A percentile compares a stretch with the other conserved stretches of the same genome.
Conservation (phyloP, 2,329 filamentous ascomycete species). For the Aspergillus tamarii region DNA sequence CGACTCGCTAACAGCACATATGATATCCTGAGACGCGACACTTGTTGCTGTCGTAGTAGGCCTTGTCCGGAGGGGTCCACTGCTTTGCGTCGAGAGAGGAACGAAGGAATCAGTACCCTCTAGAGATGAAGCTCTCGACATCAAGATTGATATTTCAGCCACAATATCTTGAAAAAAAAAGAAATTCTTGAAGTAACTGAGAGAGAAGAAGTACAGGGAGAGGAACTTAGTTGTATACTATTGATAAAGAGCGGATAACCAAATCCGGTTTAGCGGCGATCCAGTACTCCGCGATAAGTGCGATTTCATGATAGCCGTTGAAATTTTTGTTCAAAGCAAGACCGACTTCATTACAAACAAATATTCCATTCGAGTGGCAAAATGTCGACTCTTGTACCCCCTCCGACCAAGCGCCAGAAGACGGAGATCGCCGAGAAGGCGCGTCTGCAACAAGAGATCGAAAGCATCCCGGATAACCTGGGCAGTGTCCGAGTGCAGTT, state of each 20-base stretch:
- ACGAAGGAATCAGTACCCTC: slow-evolving; percentile 21
- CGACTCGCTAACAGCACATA: slow-evolving; percentile 88
- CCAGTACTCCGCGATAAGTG: slow-evolving; percentile 22
- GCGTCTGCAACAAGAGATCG: slow-evolving; percentile 74
- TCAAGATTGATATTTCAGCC: not conserved
- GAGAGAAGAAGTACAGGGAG: not conserved
- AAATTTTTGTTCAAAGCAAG: slow-evolving; percentile 14
- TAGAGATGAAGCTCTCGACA: slow-evolving; percentile 16
- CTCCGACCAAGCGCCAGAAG: slow-evolving; percentile 84
- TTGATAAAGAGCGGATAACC: slow-evolving; percentile 11
- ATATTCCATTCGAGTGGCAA: slow-evolving; percentile 13
- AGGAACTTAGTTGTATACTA: not conserved
- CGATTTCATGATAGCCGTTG: slow-evolving; percentile 21
- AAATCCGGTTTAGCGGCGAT: slow-evolving; percentile 25
- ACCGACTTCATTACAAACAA: slow-evolving; percentile 2
- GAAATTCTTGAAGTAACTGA: not conserved
- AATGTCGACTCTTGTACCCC: slow-evolving; percentile 84
- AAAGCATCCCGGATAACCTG: slow-evolving; percentile 65
- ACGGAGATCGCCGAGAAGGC: slow-evolving; percentile 73
- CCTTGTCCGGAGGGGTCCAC: slow-evolving; percentile 54
- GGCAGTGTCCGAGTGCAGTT: slow-evolving; percentile 87
- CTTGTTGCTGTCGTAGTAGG: slow-evolving; percentile 60
- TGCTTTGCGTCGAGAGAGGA: slow-evolving; percentile 36
- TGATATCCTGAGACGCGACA: slow-evolving; percentile 66
- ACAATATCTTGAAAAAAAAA: not conserved